These are phyloP conservation scores for Immersiporthe knoxdaviesiana DNA, from an alignment of 2,329 filamentous ascomycete species.

Conservation along the genomic window DNA sequence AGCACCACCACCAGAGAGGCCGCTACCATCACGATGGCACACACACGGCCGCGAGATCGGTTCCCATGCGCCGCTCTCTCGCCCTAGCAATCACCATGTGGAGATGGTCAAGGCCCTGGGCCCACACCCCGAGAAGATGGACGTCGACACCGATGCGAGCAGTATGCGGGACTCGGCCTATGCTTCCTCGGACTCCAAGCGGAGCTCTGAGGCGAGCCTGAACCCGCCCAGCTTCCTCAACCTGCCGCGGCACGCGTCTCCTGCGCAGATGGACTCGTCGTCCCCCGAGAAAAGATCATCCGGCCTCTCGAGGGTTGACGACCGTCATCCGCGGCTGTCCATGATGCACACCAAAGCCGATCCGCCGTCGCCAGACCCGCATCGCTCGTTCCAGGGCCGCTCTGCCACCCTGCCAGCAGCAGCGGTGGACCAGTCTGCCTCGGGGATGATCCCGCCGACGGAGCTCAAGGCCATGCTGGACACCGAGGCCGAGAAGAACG, in stretches of 20 bases:
- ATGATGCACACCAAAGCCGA: conserved; percentile 52
- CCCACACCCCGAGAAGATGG: conserved; percentile 40
- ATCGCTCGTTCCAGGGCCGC: conserved; percentile 38
- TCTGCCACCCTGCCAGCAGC: conserved; percentile 55
- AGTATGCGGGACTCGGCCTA: conserved; percentile 57
- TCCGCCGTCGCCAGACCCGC: conserved; percentile 41
- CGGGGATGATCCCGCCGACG: conserved; percentile 56
- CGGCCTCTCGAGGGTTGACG: conserved; percentile 48
- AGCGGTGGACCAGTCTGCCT: conserved; percentile 49
- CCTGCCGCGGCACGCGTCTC: conserved; percentile 52
- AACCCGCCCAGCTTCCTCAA: conserved; percentile 43
- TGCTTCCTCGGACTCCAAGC: conserved; percentile 57
- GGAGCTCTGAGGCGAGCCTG: conserved; percentile 54
- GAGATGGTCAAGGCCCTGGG: conserved; percentile 31
- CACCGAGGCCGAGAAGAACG: conserved; percentile 40
- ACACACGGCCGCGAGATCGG: conserved; percentile 49
- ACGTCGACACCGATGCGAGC: conserved; percentile 50
- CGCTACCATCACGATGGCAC: conserved; percentile 51
- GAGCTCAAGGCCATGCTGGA: conserved; percentile 62
- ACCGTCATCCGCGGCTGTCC: conserved; percentile 59
- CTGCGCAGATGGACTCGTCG: conserved; percentile 46
- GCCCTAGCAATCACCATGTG: not conserved
- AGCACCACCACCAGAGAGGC: conserved; percentile 42
- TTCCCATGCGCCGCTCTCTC: conserved; percentile 18
- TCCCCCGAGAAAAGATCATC: conserved; percentile 41